Evolutionary conservation across 805 yeast genomes (phyloP).

Genomic region (Cyberlindnera xishuangbannaensis): DNA sequence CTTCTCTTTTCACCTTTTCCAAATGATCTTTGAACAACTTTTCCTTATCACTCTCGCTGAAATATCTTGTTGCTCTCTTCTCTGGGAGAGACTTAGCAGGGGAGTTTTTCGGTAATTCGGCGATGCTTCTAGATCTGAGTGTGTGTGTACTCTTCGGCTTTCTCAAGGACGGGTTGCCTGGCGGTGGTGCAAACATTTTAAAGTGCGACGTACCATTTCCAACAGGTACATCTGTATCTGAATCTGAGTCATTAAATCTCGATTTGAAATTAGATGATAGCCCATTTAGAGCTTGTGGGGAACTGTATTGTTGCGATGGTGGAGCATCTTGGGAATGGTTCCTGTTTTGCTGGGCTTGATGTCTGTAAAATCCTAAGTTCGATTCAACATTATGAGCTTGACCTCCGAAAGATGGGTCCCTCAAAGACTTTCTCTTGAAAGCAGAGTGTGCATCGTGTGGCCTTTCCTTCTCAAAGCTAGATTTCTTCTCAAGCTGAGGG

Average conservation of each 20-base stretch:
- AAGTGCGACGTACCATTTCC: conserved; percentile 1
- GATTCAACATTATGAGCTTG: conserved; percentile 18
- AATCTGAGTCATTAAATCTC: conserved; percentile 59
- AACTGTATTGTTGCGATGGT: conserved; percentile 6
- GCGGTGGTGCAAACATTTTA: conserved; percentile 9
- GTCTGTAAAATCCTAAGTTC: conserved; percentile 22
- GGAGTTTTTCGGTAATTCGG: conserved; percentile 15
- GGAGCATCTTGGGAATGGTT: conserved; percentile 8
- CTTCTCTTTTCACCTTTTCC: conserved; percentile 8
- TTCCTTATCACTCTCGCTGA: conserved; percentile 24
- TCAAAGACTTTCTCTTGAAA: conserved; percentile 31
- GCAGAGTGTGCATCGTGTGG: conserved; percentile 28
- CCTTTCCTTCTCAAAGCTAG: conserved; percentile 53
- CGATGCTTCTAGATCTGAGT: conserved; percentile 23
- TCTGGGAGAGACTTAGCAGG: conserved; percentile 26
- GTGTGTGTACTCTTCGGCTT: conserved; percentile 23
- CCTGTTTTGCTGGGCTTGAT: conserved; percentile 20
- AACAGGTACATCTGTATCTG: conserved; percentile 39
- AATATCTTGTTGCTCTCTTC: conserved; percentile 23
- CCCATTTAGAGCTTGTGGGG: too few species aligned
- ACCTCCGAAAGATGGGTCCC: conserved; percentile 26
- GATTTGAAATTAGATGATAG: conserved; percentile 32
- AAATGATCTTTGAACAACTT: conserved; percentile 8
- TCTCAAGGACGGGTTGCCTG: conserved; percentile 12
- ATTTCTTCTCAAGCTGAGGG: conserved; percentile 25